A percentile compares a stretch with the other conserved stretches of the same genome.
phyloP scores from a whole-genome alignment of 2,329 filamentous ascomycete species.

The Cordyceps javanica region DNA sequence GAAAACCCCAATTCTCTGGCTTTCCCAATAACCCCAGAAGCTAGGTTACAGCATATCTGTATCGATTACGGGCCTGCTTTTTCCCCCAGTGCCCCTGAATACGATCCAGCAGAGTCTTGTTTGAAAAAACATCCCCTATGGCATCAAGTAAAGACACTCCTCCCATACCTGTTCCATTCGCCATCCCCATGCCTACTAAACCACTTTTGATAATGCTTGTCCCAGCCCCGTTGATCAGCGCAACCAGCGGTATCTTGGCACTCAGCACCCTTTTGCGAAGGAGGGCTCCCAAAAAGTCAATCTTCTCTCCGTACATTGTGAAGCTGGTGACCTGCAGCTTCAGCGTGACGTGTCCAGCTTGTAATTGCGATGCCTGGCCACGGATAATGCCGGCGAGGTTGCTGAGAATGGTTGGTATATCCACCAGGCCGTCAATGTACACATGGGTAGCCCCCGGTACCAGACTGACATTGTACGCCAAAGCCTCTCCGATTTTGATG shows the following conservation, averaged over 20 bases:
- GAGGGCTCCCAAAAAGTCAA: neutral
- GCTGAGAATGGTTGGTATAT: neutral
- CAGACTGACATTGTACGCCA: neutral
- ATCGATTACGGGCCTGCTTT: neutral
- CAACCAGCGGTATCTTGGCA: neutral
- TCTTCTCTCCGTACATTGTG: conserved; percentile 3
- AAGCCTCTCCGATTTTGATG: neutral
- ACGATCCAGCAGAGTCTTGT: neutral
- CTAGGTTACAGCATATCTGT: neutral
- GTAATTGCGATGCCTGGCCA: neutral
- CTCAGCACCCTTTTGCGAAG: neutral
- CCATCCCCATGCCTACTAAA: neutral
- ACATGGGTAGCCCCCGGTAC: neutral
- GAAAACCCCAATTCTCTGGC: too few relatives aligned
- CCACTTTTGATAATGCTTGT: neutral
- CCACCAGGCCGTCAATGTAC: neutral
- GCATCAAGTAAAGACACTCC: neutral
- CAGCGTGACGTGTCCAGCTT: neutral
- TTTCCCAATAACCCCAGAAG: too few relatives aligned
- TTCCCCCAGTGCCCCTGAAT: neutral
- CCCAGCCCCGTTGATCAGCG: neutral
- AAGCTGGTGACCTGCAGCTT: neutral
- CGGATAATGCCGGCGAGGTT: neutral
- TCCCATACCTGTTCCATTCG: neutral
- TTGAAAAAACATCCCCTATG: conserved; percentile 2